Evolutionary conservation across 352 stramenopile species (phyloP), one percentile per base, ranked within the genome.

Genomic region (Pythium vanterpoolii): DNA sequence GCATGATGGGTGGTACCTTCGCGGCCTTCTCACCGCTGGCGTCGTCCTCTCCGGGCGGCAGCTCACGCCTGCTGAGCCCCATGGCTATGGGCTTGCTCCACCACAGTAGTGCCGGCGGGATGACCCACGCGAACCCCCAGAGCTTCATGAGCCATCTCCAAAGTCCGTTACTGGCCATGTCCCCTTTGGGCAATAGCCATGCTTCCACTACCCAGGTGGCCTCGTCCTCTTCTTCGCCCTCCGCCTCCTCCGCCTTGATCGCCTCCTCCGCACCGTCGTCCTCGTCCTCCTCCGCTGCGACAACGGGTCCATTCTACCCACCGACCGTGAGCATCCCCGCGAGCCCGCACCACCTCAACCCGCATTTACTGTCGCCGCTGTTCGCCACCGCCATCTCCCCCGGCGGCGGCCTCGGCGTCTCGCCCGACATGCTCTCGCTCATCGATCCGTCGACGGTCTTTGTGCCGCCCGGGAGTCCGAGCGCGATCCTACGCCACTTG

Each of bases 361-460:
- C 60, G 46, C 56, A 66, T 31, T 31, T 62, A 30, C 57, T 73
- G 26, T 63, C 61, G 26, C 61, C 60, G 27, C 39, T 64, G 42
- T 70, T 65, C 11, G 47, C 62, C 1, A 59, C 58, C 49, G 49
- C 52, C 23, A 64, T 63, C 16, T 60, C 45, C 7, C 65, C 54
- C 1, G 57, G 56, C 54, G 11, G 31, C 61, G 38, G 66, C 43
- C 59, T 52, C 62, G 50, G 71, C 49, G 54, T 56, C 44, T 64
- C 81, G 18, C 69, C 66, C 31, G 76, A 86, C 24, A 64, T 83
- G 34, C 77, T 89, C 66, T 66, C 74, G 23, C 70, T 74, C 19
- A 66, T 71, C 2, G 73, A 83, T 16, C 50, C 69, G n/a, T 69
- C 56, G 9, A 52, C 45, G 0, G 60, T 82, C 34, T 75, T 80